These are phyloP conservation scores for Zizania latifolia DNA, from an alignment of 176 grass and related monocot species.

Conservation along the genomic window DNA sequence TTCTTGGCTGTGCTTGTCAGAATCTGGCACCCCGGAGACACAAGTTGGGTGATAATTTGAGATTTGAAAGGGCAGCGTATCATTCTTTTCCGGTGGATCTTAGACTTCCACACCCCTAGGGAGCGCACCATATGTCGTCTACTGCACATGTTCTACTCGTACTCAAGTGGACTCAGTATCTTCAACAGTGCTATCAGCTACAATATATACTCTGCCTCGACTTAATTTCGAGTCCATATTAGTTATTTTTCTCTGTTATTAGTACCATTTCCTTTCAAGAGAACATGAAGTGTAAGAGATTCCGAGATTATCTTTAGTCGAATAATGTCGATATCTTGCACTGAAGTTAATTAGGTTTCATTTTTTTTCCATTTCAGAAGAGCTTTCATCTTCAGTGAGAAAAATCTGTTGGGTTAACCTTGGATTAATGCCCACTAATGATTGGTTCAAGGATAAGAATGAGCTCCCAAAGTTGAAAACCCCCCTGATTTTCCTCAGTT, in stretches of 20 bases:
- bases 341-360: not conserved
- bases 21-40: conserved; percentile 15
- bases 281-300: not conserved
- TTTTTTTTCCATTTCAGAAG: not conserved
- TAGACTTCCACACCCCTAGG: conserved; percentile 14
- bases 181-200: not conserved
- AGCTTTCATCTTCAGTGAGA: not conserved
- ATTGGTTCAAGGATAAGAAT: too few species aligned
- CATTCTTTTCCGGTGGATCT: conserved; percentile 3
- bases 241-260: not conserved
- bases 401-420: too few species aligned
- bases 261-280: not conserved
- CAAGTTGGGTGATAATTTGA: conserved; percentile 40
- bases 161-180: not conserved
- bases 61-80: conserved; percentile 22
- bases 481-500: too few species aligned
- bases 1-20: conserved; percentile 18
- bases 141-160: not conserved
- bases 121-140: not conserved
- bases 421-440: too few species aligned
- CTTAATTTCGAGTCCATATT: not conserved
- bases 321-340: conserved; percentile 2
- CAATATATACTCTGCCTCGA: not conserved
- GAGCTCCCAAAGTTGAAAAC: too few species aligned
- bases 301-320: not conserved